A percentile compares a stretch with the other conserved stretches of the same genome.
phyloP scores from a whole-genome alignment of 208 protist genomes.

The Crithidia mellificae region DNA sequence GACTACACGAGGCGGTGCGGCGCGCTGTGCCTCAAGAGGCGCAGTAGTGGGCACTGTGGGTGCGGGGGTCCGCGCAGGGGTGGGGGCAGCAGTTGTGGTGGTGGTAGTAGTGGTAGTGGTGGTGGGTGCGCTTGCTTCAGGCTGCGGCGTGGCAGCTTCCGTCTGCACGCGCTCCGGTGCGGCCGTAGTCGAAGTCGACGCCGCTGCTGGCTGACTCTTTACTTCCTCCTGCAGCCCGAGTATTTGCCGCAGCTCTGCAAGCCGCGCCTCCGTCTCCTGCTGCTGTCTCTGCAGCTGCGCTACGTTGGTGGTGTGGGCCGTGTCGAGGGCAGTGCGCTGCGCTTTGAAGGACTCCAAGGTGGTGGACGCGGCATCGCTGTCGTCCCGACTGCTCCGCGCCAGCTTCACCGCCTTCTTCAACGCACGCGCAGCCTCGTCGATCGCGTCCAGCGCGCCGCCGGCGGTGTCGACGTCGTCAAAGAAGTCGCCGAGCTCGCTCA shows the following conservation, averaged over 20 bases:
- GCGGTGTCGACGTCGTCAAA: conserved; percentile 11
- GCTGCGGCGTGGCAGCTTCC: not conserved
- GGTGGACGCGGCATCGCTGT: not conserved
- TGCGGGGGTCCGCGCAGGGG: not conserved
- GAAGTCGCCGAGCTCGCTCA: conserved; percentile 6
- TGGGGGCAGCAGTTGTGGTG: not conserved
- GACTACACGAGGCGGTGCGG: not conserved
- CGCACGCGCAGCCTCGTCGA: conserved; percentile 9
- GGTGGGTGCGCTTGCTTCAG: not conserved
- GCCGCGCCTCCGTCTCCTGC: conserved; percentile 11
- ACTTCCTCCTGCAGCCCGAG: not conserved
- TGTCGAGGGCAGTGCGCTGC: conserved; percentile 4
- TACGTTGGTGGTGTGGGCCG: not conserved
- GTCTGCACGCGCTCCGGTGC: not conserved
- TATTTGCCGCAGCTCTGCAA: conserved; percentile 1
- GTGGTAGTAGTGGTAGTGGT: not conserved
- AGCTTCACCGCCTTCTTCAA: conserved; percentile 13
- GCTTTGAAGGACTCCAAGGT: not conserved
- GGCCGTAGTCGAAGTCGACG: not conserved
- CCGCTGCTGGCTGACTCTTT: not conserved
- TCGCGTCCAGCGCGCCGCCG: conserved; percentile 7
- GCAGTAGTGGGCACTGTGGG: not conserved
- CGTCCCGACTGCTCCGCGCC: not conserved
- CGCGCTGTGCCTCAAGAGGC: no score
- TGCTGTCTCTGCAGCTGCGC: conserved; percentile 8